Conservation (phyloP, 1,284 basidiomycete genomes). For the Cystobasidiaceae sp. region DNA sequence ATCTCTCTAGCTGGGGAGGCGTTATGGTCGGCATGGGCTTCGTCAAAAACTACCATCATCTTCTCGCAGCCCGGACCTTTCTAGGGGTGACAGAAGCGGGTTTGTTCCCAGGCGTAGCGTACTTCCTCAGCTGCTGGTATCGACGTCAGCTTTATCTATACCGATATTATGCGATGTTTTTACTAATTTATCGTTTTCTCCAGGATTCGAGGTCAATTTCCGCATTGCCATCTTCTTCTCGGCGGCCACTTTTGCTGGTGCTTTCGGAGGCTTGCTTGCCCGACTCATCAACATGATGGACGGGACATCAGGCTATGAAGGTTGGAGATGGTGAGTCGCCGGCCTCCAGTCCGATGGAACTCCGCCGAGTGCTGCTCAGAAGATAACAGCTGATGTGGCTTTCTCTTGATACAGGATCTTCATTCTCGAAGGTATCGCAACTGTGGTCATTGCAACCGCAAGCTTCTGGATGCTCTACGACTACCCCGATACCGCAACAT, state of each 20-base stretch:
- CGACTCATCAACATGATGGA: constrained; percentile 48
- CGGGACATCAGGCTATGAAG: constrained; percentile 44
- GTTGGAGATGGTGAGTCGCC: constrained; percentile 41
- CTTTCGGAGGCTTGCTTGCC: constrained; percentile 47
- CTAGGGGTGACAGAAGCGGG: constrained; percentile 42
- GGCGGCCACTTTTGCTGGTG: constrained; percentile 27
- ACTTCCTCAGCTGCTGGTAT: constrained; percentile 36
- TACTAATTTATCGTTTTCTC: too few relatives aligned
- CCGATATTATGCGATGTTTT: too few relatives aligned
- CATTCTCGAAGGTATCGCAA: constrained; percentile 46
- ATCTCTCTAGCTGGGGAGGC: background rate
- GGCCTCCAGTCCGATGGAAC: too few relatives aligned
- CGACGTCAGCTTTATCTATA: constrained; percentile 24
- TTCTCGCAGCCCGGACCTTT: constrained; percentile 48
- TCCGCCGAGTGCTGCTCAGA: too few relatives aligned
- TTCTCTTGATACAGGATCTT: constrained; percentile 25
- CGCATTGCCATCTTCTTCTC: constrained; percentile 63
- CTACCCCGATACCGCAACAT: constrained; percentile 67
- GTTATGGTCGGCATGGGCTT: constrained; percentile 34
- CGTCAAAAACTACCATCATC: constrained; percentile 56
- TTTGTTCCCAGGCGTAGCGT: constrained; percentile 24
- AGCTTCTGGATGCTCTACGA: constrained; percentile 74
- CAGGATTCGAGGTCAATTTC: constrained; percentile 56
- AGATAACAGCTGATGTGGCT: background rate
- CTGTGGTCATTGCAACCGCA: constrained; percentile 58